Evolutionary conservation across 108 stramenopile species (phyloP), one percentile per base, ranked within the genome.

Genomic region (Epithemia pelagica): DNA sequence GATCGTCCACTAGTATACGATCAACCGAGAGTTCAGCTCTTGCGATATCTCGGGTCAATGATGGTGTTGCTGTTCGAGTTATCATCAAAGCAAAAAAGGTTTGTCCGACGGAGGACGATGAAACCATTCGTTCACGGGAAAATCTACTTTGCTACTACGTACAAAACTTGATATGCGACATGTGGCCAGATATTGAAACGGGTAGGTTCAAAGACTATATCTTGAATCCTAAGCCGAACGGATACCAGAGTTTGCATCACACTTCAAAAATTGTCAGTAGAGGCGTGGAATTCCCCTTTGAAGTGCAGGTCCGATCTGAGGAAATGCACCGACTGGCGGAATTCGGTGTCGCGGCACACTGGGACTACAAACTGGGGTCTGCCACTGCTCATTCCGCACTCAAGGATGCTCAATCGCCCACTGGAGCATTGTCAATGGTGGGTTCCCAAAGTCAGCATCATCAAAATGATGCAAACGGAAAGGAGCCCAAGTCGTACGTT

Each of bases 221-320:
- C 30, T 70, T 68, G 55, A 31, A 66, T 29, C 94, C 96, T 25
- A 96, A 96, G 76, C 61, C 77, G 23, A 96, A 96, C 76, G 96
- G 96, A 23, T 96, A 96, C 73, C 96, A 90, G 62, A 85, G 85
- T 59, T 70, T 96, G 28, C 96, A 96, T 78, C 86, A 91, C 68
- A 95, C 93, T 22, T 86, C 88, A 8, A 33, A 62, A 19, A 75
- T 87, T 8, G 61, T 67, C 28, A 63, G 62, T 23, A 63, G 72
- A 51, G 82, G 82, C 53, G 75, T 76, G 19, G 74, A 82, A 27
- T 87, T 85, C 69, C 86, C 81, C n/a, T 90, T 94, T 65, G 92
- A 94, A 68, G 83, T 94, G 1, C 89, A 95, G 69, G 76, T 96
- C 8, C 84, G 95, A 51, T 92, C 84, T 20, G 78, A 81, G 66